Evolutionary conservation across 129 eudicot genomes (phyloP), one percentile per base, ranked within the genome.

Genomic region (Heracleum sosnowskyi): DNA sequence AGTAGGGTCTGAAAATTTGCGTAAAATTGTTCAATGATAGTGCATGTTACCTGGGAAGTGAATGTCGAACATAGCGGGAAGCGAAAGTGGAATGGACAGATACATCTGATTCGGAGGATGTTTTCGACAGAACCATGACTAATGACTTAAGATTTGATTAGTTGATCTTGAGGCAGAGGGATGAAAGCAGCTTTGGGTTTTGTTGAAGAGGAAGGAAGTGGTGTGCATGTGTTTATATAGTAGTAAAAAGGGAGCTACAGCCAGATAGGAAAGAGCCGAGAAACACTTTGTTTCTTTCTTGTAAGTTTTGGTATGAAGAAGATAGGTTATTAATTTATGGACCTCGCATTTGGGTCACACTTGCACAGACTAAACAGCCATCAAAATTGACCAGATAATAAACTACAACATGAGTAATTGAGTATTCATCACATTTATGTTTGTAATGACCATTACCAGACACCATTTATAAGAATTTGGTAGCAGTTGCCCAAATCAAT

Each of bases 11-110:
- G n/a, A 5, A 18, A 4, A 51, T 22, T 20, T 5, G 4, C 62
- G 28, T 20, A 22, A 7, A 53, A 53, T 24, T 20, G 8, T n/a
- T 57, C 5, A 47, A 57, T n/a, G n/a, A 3, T 5, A 9, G n/a
- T 57, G 33, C 31, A 10, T 64, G 71, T 22, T 41, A 72, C 76
- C 76, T 72, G 16, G 76, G 76, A 72, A 72, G 76, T 22, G 76
- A 72, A 39, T 72, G 76, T 10, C 35, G 76, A 72, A 72, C 76
- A 10, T 72, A 72, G 5, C 20, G 76, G n/a, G 76, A 72, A 72
- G 53, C 49, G 5, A n/a, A 72, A 40, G 51, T 41, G 22, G 76
- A 72, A 40, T 40, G 51, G 2, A 22, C 34, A 18, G 46, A 37
- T 4, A 40, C 20, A n/a, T 72, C 34, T 10, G 76, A 72, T 41